Conservation (phyloP, 202 grass and related monocot genomes). For the Elaeis oleifera region DNA sequence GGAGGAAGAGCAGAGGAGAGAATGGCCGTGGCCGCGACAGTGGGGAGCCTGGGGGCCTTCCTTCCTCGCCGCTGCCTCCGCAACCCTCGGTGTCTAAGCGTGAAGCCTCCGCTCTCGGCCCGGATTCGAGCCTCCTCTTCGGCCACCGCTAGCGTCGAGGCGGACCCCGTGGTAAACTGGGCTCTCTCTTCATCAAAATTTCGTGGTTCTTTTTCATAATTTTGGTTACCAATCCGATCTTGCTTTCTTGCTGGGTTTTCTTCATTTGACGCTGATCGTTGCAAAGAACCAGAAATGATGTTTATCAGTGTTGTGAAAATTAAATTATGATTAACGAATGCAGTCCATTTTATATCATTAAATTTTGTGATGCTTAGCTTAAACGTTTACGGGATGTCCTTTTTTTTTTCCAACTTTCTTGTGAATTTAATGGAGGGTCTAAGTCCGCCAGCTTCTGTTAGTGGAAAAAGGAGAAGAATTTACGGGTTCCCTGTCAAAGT, state of each 20-base stretch:
- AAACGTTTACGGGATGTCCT: too few relatives aligned
- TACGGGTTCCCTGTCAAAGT: too few relatives aligned
- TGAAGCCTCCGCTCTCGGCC: neutral
- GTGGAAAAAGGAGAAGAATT: too few relatives aligned
- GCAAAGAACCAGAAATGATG: too few relatives aligned
- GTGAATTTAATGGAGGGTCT: too few relatives aligned
- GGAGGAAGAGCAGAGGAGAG: neutral
- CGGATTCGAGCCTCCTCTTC: conserved; percentile 12
- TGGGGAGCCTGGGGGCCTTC: conserved; percentile 10
- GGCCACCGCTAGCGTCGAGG: neutral
- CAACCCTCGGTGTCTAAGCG: neutral
- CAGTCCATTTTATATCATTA: too few relatives aligned
- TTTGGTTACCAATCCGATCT: neutral
- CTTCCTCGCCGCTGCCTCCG: conserved; percentile 3
- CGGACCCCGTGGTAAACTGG: neutral
- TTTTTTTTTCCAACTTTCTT: too few relatives aligned
- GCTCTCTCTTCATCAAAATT: neutral
- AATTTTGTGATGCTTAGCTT: too few relatives aligned
- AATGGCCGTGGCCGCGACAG: conserved; percentile 14
- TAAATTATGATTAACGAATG: too few relatives aligned
- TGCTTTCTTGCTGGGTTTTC: neutral
- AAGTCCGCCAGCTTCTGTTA: too few relatives aligned
- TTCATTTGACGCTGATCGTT: neutral
- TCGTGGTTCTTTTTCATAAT: neutral
- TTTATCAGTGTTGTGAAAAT: too few relatives aligned